These are phyloP conservation scores for Plasmodium malariae DNA, from an alignment of 169 alveolate genomes.

Conservation along the genomic window DNA sequence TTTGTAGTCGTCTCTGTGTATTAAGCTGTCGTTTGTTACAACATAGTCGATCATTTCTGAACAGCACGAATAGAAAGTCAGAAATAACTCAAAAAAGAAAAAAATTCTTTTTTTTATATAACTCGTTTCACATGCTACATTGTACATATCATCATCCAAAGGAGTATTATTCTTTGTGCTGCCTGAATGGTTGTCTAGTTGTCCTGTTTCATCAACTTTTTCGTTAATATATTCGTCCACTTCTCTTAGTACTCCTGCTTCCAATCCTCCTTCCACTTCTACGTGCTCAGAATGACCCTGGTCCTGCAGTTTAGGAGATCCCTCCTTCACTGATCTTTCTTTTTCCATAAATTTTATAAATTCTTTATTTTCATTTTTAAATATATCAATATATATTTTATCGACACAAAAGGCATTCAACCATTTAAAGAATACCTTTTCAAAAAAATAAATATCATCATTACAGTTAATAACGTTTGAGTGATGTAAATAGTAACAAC, in stretches of 20 bases:
- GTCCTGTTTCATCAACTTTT: background rate
- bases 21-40: slow-evolving; percentile 10
- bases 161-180: background rate
- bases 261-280: background rate
- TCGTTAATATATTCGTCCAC: background rate
- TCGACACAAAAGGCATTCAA: slow-evolving; percentile 14
- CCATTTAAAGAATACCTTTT: slow-evolving; percentile 32
- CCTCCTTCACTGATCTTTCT: background rate
- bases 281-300: background rate
- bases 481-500: slow-evolving; percentile 61
- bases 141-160: background rate
- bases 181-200: too few relatives aligned
- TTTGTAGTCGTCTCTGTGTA: slow-evolving; percentile 75
- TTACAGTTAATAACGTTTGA: slow-evolving; percentile 50
- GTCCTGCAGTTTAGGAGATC: background rate
- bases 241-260: background rate
- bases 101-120: slow-evolving; percentile 22
- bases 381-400: slow-evolving; percentile 33
- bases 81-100: slow-evolving; percentile 47
- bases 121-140: slow-evolving; percentile 7
- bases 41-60: slow-evolving; percentile 55
- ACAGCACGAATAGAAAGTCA: slow-evolving; percentile 45
- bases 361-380: slow-evolving; percentile 44
- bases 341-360: slow-evolving; percentile 25
- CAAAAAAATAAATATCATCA: slow-evolving; percentile 30